Conservation (phyloP, 441 rosid species). For the Viola pubescens region DNA sequence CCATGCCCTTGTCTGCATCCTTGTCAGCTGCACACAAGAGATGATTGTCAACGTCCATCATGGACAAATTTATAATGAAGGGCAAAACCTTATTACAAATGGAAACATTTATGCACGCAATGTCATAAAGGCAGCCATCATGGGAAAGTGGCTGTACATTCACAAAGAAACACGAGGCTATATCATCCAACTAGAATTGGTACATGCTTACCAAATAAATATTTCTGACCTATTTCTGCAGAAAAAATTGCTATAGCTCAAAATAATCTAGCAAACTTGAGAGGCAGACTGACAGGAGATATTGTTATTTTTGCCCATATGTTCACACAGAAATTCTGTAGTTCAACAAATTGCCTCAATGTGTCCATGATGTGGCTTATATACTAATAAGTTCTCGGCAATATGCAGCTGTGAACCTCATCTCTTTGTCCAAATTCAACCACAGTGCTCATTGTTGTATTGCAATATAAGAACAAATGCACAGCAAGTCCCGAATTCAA, state of each 20-base stretch:
- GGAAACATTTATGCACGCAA: too few relatives aligned
- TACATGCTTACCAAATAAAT: background rate
- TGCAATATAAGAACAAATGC: too few relatives aligned
- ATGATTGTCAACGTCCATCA: background rate
- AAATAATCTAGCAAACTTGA: too few relatives aligned
- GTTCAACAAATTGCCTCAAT: background rate
- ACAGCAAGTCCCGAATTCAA: background rate
- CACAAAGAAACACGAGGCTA: background rate
- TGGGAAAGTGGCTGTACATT: background rate
- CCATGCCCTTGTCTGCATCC: constrained; percentile 56
- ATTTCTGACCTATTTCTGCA: background rate
- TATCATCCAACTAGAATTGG: background rate
- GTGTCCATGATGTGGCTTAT: background rate
- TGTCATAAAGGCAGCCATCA: background rate
- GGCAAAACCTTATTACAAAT: background rate
- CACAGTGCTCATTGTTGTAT: too few relatives aligned
- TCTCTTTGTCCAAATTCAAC: too few relatives aligned
- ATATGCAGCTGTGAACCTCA: too few relatives aligned
- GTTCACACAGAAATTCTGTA: background rate
- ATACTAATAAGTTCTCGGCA: too few relatives aligned
- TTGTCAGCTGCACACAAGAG: constrained; percentile 50
- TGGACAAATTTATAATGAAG: background rate
- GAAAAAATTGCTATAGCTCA: background rate
- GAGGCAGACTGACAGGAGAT: background rate
- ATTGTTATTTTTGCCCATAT: too few relatives aligned